phyloP scores from a whole-genome alignment of 228 moss, liverwort and hornwort genomes.

The Sphagnum magellanicum region DNA sequence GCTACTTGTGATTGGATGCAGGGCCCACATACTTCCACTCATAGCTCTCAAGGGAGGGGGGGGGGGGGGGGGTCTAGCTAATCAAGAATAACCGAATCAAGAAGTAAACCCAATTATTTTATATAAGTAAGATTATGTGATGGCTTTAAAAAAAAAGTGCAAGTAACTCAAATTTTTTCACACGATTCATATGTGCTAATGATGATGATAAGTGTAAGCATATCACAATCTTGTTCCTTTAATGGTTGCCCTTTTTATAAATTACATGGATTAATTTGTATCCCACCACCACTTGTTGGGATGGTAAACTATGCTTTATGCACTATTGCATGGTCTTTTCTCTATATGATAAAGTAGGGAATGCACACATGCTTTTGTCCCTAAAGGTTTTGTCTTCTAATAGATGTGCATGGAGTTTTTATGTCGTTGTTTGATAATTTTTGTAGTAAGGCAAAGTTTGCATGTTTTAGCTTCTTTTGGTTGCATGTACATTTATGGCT shows the following conservation, averaged over 20 bases:
- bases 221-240: slow-evolving; percentile 77
- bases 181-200: not conserved
- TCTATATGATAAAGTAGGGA: not conserved
- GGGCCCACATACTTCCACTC: too few relatives aligned
- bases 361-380: not conserved
- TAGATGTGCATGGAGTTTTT: too few relatives aligned
- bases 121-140: too few relatives aligned
- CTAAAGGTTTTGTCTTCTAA: too few relatives aligned
- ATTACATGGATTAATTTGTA: slow-evolving; percentile 97
- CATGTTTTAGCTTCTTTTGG: slow-evolving; percentile 75
- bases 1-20: too few relatives aligned
- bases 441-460: slow-evolving; percentile 63
- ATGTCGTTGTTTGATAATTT: not conserved
- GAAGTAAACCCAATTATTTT: too few relatives aligned
- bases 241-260: slow-evolving; percentile 73
- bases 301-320: slow-evolving; percentile 1
- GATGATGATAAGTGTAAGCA: slow-evolving; percentile 59
- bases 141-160: too few relatives aligned
- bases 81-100: too few relatives aligned
- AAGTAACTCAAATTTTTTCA: too few relatives aligned
- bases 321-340: not conserved
- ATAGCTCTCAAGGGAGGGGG: too few relatives aligned
- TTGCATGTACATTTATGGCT: slow-evolving; percentile 85
- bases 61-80: too few relatives aligned
- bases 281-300: slow-evolving; percentile 90